A percentile compares a stretch with the other conserved stretches of the same genome.
phyloP scores from a whole-genome alignment of 2,329 filamentous ascomycete genomes.

The Nannizziopsis barbatae region DNA sequence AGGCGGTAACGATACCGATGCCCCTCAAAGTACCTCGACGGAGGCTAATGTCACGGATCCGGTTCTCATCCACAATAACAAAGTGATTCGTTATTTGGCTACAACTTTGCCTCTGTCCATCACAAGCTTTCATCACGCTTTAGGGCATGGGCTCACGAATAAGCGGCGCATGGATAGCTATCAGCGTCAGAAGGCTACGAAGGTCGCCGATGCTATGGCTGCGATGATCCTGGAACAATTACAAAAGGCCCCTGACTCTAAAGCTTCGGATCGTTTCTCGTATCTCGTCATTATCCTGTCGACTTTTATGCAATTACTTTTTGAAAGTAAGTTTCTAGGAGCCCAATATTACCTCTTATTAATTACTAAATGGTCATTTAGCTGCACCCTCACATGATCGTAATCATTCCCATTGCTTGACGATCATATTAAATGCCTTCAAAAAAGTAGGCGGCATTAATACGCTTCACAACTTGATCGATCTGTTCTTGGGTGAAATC shows the following conservation, averaged over 20 bases:
- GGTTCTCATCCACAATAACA: constrained; percentile 60
- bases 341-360: background rate
- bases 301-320: constrained; percentile 64
- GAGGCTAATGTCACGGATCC: constrained; percentile 18
- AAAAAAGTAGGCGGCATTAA: constrained; percentile 68
- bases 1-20: constrained; percentile 11
- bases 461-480: constrained; percentile 59
- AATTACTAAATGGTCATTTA: constrained; percentile 12
- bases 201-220: constrained; percentile 59
- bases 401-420: constrained; percentile 44
- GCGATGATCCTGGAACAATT: constrained; percentile 59
- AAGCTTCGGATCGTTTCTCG: constrained; percentile 49
- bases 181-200: constrained; percentile 49
- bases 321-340: constrained; percentile 47
- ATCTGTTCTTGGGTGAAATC: constrained; percentile 53
- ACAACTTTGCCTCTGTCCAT: constrained; percentile 67
- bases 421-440: constrained; percentile 75
- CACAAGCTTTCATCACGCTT: constrained; percentile 72
- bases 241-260: constrained; percentile 40
- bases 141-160: constrained; percentile 70
- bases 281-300: constrained; percentile 76
- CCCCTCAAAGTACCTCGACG: background rate
- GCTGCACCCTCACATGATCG: constrained; percentile 36
- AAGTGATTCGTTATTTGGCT: constrained; percentile 63
- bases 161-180: constrained; percentile 60